phyloP scores from a whole-genome alignment of 1,284 basidiomycete species.

The Papiliotrema terrestris region DNA sequence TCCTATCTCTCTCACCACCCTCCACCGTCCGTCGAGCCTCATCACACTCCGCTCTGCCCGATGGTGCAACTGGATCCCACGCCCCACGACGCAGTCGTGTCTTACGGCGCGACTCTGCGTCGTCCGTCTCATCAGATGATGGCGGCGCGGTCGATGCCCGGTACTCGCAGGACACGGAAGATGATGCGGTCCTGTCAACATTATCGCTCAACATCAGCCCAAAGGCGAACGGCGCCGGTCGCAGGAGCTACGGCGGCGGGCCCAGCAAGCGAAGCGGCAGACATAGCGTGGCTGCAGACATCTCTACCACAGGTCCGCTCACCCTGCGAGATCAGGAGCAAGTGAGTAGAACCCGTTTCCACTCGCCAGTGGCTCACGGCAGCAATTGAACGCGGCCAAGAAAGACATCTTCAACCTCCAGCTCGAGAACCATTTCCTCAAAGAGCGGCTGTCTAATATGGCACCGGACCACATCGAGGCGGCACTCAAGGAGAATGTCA shows the following conservation, averaged over 20 bases:
- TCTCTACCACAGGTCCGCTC: conserved; percentile 46
- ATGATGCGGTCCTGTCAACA: conserved; percentile 23
- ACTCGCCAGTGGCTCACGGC: background rate
- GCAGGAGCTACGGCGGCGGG: conserved; percentile 21
- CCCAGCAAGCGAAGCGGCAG: conserved; percentile 39
- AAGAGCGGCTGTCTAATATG: conserved; percentile 75
- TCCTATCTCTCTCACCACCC: conserved; percentile 34
- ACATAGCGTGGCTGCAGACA: conserved; percentile 42
- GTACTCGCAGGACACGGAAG: conserved; percentile 23
- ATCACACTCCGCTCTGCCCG: conserved; percentile 25
- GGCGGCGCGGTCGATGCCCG: conserved; percentile 20
- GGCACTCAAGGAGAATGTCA: conserved; percentile 88
- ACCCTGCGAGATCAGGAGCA: conserved; percentile 93
- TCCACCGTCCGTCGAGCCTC: conserved; percentile 32
- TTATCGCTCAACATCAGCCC: conserved; percentile 28
- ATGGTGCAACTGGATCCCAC: conserved; percentile 14
- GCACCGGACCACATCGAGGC: conserved; percentile 88
- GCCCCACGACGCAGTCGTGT: conserved; percentile 29
- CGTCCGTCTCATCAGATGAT: conserved; percentile 17
- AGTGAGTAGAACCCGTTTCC: conserved; percentile 52
- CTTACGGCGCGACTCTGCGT: conserved; percentile 16
- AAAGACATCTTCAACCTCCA: conserved; percentile 95
- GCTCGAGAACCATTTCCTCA: conserved; percentile 86
- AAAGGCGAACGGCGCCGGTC: conserved; percentile 7
- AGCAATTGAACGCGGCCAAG: conserved; percentile 91